phyloP scores from a whole-genome alignment of 768 basidiomycete genomes.

The Collybia sp. region DNA sequence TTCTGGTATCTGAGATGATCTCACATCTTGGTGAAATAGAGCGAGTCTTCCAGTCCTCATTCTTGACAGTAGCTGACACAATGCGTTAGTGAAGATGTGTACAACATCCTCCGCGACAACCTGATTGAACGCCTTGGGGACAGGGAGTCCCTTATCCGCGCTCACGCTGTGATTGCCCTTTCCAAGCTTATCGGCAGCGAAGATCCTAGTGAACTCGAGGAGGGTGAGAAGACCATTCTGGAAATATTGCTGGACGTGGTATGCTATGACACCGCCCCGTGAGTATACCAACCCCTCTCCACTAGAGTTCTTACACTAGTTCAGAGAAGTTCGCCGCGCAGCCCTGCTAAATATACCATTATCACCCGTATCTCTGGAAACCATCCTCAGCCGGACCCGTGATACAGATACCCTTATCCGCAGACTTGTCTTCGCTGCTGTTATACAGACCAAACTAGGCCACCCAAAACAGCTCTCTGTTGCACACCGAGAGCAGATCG shows the following conservation, averaged over 20 bases:
- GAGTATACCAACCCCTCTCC: slow-evolving; percentile 13
- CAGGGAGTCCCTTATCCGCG: slow-evolving; percentile 81
- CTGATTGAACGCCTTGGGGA: slow-evolving; percentile 80
- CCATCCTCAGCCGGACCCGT: slow-evolving; percentile 74
- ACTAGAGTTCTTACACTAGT: neutral
- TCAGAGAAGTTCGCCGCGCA: slow-evolving; percentile 87
- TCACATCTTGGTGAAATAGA: slow-evolving; percentile 84
- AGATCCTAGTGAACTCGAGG: slow-evolving; percentile 49
- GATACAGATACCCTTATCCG: slow-evolving; percentile 82
- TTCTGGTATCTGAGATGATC: slow-evolving; percentile 83
- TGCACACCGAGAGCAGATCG: slow-evolving; percentile 76
- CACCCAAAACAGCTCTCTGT: slow-evolving; percentile 74
- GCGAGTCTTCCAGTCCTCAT: slow-evolving; percentile 37
- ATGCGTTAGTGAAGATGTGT: slow-evolving; percentile 72
- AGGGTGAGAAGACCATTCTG: slow-evolving; percentile 47
- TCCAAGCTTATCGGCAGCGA: slow-evolving; percentile 74
- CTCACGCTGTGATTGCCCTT: slow-evolving; percentile 79
- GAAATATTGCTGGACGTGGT: slow-evolving; percentile 69
- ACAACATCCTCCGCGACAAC: slow-evolving; percentile 55
- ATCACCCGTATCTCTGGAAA: slow-evolving; percentile 52
- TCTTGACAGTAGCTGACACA: neutral
- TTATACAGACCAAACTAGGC: slow-evolving; percentile 50
- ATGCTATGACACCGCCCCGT: slow-evolving; percentile 69
- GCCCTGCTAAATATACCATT: slow-evolving; percentile 76
- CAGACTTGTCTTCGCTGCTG: slow-evolving; percentile 67